Base-by-base conservation (phyloP, 2,329 filamentous ascomycete genomes). In the Beauveria rudraprayagi region DNA sequence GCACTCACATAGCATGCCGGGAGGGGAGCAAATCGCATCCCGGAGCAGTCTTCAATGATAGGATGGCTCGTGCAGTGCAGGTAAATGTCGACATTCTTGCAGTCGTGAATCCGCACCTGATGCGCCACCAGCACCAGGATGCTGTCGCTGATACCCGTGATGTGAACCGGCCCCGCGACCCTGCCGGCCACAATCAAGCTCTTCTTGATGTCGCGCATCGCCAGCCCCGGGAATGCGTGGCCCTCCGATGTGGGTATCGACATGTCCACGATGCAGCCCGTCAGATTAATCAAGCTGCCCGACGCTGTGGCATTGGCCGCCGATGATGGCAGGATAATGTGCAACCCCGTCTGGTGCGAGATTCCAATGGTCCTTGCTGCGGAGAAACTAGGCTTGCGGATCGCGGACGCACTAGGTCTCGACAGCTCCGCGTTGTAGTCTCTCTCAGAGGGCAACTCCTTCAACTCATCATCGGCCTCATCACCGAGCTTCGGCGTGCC, bases 81-180 rank as follows among this genome's bases (percentile, higher is more conserved):
- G 71, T 97, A 97, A 11, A 99, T 81, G 66, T 91, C 85, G 41
- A 95, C 89, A 63, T 92, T 83, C 50, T 77, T 80, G 70, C 91
- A 95, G 66, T 93, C 89, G 71, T 99, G 94, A 78, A 99, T 93
- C 24, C 94, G 84, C 68, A 96, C 91, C 73, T 99, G 94, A n/a
- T 89, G 83, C 57, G 90, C 89, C 7, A 84, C 81, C 3, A 96
- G 85, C 0, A 97, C 85, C 16, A 96, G 73, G n/a, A 91, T 83
- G 64, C 87, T 90, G 67, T 91, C 79, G 56, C 80, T 77, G 1
- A 96, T 77, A 1, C 80, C 82, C 0, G 93, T 97, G 56, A 97
- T 83, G 70, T 97, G 93, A 9, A 88, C 86, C 0, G 94, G 85
- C 0, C 94, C 94, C 46, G 82, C 80, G 6, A 97, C 89, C 60